Base-by-base conservation (phyloP, 345 rosid species). In the Acer negundo region DNA sequence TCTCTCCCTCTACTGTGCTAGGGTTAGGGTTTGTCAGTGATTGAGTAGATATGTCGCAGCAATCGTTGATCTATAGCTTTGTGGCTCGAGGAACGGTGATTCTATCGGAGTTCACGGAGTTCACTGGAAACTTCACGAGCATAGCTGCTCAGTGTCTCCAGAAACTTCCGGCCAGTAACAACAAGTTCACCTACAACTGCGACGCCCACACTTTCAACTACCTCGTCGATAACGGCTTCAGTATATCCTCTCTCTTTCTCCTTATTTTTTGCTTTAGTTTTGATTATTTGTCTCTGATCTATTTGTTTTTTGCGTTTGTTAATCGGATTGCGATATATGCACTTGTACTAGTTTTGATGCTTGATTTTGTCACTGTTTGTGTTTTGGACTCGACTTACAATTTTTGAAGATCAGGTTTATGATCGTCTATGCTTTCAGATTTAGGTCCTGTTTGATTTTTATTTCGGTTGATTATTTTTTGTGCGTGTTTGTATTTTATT, bases 181-280 rank as follows among this genome's bases (percentile, higher is more conserved):
- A 84, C 81, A 89, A 87, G 85, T 89, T 89, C 80, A 89, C 93
- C 17, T 89, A 89, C 87, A 85, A 80, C 82, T 89, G 92, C 87
- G 90, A 86, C 53, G 90, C 87, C 11, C 92, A 89, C 78, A 89
- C 92, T 78, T 87, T 89, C 78, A 89, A 89, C 79, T 89, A 83
- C 80, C 92, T 85, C 85, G 89, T 86, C 13, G 89, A 89, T 69
- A 74, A 77, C 69, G 92, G 90, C 86, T 87, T 81, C 78, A 82
- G 89, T 85, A 68, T 68, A 40, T 62, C n/a, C 26, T 56, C 38
- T 68, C 40, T 61, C 40, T 28, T 23, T 42, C 24, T 12, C 0
- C 7, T 40, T 42, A 9, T 20, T n/a, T 49, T 58, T 40, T n/a
- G 4, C 40, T 17, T 38, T 10, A 63, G 7, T 24, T 55, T 38